Evolutionary conservation across 768 basidiomycete genomes (phyloP), one percentile per base, ranked within the genome.

Genomic region (Psilocybe tampanensis): DNA sequence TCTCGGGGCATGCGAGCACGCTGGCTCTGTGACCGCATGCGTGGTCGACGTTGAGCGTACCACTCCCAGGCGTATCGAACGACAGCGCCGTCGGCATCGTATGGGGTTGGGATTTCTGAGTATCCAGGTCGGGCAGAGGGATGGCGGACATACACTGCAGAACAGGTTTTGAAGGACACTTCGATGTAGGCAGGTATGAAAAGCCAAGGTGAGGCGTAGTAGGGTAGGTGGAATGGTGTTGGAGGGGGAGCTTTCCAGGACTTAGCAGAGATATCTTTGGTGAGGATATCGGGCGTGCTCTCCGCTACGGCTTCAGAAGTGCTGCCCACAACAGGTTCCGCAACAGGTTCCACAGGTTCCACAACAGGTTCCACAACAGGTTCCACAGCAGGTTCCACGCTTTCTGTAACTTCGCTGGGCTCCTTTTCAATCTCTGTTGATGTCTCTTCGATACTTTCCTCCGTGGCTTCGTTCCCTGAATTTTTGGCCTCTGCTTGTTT

Each of bases 91-190:
- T 97, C 95, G 0, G 97, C 95, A 60, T 95, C 94, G 71, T 90
- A 98, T 2, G 97, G 97, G 3, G 92, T 92, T 6, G 96, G 94
- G 34, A 99, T 90, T 72, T 99, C 97, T 15, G 90, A 92, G 74
- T 96, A 95, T 6, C 92, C 92, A 0, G 95, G 93, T n/a, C 94
- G 86, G 0, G 96, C 97, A 0, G 95, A 97, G 8, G 97, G 97
- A 66, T 98, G 94, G 34, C 97, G 91, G 29, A 98, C 85, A 69
- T 96, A 98, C 50, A 98, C 79, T 13, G 88, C 89, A 1, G 95
- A 93, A 72, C 96, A 98, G 9, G 94, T 94, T 45, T 82, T 67
- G 79, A 91, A 98, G 55, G 88, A 90, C 12, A 87, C 84, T 63
- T 95, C 92, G 51, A 74, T 71, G 47, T 72, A 74, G 13, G 73